A percentile compares a stretch with the other conserved stretches of the same genome.
Conservation (phyloP, 257 asterid species). For the Solanum chiquidenum region DNA sequence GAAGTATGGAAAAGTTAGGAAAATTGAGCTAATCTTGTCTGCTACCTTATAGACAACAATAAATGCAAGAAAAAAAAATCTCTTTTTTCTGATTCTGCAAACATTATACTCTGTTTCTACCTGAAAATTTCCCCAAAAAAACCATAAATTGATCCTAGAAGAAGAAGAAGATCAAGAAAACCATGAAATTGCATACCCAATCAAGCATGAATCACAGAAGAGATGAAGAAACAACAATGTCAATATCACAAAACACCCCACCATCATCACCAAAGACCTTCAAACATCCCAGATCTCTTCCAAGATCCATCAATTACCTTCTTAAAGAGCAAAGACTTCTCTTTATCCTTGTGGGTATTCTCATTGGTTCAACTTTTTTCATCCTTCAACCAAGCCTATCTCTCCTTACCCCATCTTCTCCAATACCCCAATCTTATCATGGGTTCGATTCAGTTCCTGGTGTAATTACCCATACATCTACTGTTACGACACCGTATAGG, state of each 20-base stretch:
- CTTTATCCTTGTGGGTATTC: conserved; percentile 63
- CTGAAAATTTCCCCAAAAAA: neutral
- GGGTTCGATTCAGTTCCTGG: neutral
- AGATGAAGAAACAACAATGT: conserved; percentile 42
- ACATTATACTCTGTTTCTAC: neutral
- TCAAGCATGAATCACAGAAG: conserved; percentile 25
- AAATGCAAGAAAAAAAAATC: neutral
- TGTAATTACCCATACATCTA: neutral
- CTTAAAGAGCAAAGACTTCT: conserved; percentile 79
- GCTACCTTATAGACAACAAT: neutral
- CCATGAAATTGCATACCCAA: conserved; percentile 64
- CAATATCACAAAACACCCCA: conserved; percentile 19
- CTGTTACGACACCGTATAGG: neutral
- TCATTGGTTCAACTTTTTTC: conserved; percentile 79
- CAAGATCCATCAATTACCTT: conserved; percentile 67
- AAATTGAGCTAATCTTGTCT: neutral
- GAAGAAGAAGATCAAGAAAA: neutral
- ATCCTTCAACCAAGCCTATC: conserved; percentile 36
- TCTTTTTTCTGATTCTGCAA: neutral
- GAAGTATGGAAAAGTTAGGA: neutral
- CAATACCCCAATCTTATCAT: conserved; percentile 12
- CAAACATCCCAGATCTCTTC: conserved; percentile 70
- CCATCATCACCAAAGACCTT: conserved; percentile 60
- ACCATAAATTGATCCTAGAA: neutral
- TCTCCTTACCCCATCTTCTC: conserved; percentile 6